These are phyloP conservation scores for Colletotrichum sp. DNA, from an alignment of 2,329 filamentous ascomycete species.

Conservation along the genomic window DNA sequence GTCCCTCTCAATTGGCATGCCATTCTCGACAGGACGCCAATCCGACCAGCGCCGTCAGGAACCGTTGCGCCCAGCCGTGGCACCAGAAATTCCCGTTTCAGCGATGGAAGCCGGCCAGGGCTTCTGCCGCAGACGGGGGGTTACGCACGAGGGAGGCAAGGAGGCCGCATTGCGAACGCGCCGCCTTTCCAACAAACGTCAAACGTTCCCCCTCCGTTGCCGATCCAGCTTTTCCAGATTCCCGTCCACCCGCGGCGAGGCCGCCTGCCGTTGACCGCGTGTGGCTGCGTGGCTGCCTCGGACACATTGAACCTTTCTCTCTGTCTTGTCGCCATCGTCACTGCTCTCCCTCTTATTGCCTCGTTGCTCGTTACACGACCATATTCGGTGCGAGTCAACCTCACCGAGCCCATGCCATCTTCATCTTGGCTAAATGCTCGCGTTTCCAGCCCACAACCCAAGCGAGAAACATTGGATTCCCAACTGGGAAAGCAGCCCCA, in stretches of 20 bases:
- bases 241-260: not conserved
- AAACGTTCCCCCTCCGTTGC: conserved; percentile 1
- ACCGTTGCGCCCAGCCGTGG: not conserved
- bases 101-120: not conserved
- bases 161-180: not conserved
- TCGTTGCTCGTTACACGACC: not conserved
- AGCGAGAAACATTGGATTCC: conserved; percentile 20
- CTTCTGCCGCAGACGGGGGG: not conserved
- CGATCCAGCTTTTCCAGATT: not conserved
- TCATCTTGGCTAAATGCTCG: not conserved
- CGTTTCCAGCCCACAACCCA: not conserved
- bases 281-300: not conserved
- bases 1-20: not conserved
- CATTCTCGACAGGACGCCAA: not conserved
- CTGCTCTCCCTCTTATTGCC: not conserved
- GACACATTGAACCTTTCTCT: not conserved
- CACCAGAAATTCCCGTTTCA: conserved; percentile 6
- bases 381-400: not conserved
- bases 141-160: not conserved
- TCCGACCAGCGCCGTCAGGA: not conserved
- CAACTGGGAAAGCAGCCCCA: conserved; percentile 14
- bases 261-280: not conserved
- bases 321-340: not conserved
- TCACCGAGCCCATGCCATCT: not conserved
- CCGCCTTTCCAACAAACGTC: conserved; percentile 11